Evolutionary conservation across 164 flowering plant genomes (phyloP).

Genomic region (Vitis amurensis): DNA sequence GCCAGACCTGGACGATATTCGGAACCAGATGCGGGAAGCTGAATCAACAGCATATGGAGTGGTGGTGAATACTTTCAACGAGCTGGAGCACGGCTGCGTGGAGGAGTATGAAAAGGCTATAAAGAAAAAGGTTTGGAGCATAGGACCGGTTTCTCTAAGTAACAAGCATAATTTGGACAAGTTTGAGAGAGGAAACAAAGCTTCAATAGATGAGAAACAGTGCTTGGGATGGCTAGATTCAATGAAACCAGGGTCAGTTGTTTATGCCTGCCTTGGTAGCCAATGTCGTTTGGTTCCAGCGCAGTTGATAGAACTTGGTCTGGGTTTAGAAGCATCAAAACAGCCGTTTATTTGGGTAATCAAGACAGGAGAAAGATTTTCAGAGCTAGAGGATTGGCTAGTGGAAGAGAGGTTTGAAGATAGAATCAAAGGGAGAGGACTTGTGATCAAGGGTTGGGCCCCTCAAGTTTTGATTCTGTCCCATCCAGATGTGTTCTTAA

Average conservation of each 20-base stretch:
- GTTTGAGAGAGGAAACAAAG: slow-evolving; percentile 38
- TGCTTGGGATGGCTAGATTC: slow-evolving; percentile 41
- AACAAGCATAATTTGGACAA: slow-evolving; percentile 27
- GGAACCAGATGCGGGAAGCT: slow-evolving; percentile 24
- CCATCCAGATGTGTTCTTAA: too few species aligned
- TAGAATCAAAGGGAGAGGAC: slow-evolving; percentile 45
- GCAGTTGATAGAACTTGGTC: slow-evolving; percentile 44
- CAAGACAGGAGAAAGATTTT: slow-evolving; percentile 14
- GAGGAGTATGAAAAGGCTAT: slow-evolving; percentile 18
- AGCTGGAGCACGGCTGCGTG: slow-evolving; percentile 23
- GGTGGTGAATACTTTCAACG: slow-evolving; percentile 32
- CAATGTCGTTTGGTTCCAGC: slow-evolving; percentile 19
- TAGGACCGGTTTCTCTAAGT: slow-evolving; percentile 45
- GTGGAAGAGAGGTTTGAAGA: slow-evolving; percentile 39
- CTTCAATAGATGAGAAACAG: slow-evolving; percentile 17
- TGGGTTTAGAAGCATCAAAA: slow-evolving; percentile 39
- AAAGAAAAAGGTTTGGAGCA: slow-evolving; percentile 30
- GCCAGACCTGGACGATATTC: slow-evolving; percentile 18
- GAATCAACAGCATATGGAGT: slow-evolving; percentile 35
- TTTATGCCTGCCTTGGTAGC: slow-evolving; percentile 55
- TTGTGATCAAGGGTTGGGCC: slow-evolving; percentile 67
- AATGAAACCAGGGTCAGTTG: slow-evolving; percentile 32
- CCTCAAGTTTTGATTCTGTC: slow-evolving; percentile 61
- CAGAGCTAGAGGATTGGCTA: slow-evolving; percentile 44
- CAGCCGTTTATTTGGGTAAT: slow-evolving; percentile 50